A percentile compares a stretch with the other conserved stretches of the same genome.
Evolutionary conservation across 805 yeast species (phyloP).

Genomic region (Wickerhamomyces chambardii): DNA sequence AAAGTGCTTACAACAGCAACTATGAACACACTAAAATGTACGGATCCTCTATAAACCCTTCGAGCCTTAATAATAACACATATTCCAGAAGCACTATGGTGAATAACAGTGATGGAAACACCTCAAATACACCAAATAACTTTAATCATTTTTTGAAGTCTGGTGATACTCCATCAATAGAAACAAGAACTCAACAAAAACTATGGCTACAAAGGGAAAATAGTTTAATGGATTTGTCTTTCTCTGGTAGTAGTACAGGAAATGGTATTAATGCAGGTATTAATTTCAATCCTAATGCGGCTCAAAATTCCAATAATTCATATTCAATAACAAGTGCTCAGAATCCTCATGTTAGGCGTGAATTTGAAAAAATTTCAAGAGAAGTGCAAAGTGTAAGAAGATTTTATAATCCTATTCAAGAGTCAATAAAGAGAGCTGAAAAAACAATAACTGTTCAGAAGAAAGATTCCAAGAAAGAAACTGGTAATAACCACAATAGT

Average conservation of each 20-base stretch:
- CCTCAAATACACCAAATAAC: conserved; percentile 22
- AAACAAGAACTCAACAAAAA: conserved; percentile 75
- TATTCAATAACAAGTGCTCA: conserved; percentile 26
- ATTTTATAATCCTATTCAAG: conserved; percentile 60
- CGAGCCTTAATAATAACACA: too few species aligned
- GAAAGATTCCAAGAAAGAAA: conserved; percentile 1
- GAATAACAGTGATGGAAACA: conserved; percentile 21
- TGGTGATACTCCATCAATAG: conserved; percentile 28
- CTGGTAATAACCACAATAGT: not conserved
- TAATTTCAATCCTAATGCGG: too few species aligned
- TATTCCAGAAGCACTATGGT: conserved; percentile 4
- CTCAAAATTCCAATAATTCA: not conserved
- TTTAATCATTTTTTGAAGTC: conserved; percentile 32
- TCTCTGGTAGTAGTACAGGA: too few species aligned
- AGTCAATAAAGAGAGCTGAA: conserved; percentile 45
- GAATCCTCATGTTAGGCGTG: conserved; percentile 55
- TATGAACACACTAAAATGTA: too few species aligned
- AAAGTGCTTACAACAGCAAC: too few species aligned
- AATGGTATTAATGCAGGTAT: too few species aligned
- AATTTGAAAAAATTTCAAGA: conserved; percentile 67
- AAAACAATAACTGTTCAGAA: not conserved
- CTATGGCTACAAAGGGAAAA: conserved; percentile 80
- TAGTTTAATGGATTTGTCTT: conserved; percentile 48
- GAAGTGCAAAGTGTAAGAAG: conserved; percentile 66
- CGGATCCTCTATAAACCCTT: too few species aligned